These are phyloP conservation scores for Kodamaea suecica DNA, from an alignment of 1,139 yeast species.

Conservation along the genomic window DNA sequence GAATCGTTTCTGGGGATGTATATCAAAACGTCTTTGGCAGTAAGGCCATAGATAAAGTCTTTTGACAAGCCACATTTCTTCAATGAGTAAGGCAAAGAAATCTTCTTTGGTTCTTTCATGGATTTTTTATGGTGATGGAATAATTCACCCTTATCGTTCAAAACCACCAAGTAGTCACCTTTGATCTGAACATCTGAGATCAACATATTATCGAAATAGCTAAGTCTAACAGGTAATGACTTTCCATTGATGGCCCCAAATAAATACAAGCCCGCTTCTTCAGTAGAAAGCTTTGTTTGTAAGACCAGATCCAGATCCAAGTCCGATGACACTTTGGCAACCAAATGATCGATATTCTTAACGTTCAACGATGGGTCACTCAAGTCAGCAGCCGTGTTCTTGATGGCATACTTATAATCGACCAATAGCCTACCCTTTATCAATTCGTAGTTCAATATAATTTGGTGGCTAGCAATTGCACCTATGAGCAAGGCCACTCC, in stretches of 20 bases:
- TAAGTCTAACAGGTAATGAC: conserved; percentile 57
- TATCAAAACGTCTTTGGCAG: conserved; percentile 49
- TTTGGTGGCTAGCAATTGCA: conserved; percentile 36
- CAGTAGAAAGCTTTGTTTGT: conserved; percentile 24
- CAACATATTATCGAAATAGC: conserved; percentile 59
- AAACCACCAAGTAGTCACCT: conserved; percentile 52
- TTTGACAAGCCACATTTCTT: conserved; percentile 53
- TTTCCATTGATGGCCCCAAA: conserved; percentile 34
- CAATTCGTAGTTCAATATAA: conserved; percentile 41
- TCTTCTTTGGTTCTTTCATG: conserved; percentile 19
- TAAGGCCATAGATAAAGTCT: conserved; percentile 57
- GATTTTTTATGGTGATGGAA: conserved; percentile 60
- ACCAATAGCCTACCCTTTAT: conserved; percentile 27
- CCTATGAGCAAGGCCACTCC: conserved; percentile 34
- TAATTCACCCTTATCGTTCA: conserved; percentile 70
- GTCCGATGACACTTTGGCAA: conserved; percentile 28
- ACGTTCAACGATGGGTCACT: conserved; percentile 29
- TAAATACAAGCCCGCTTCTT: conserved; percentile 35
- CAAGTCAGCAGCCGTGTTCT: conserved; percentile 25
- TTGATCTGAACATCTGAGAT: conserved; percentile 57
- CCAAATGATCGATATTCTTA: conserved; percentile 24
- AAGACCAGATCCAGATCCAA: conserved; percentile 34
- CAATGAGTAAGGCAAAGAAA: conserved; percentile 43
- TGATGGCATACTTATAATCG: conserved; percentile 30
- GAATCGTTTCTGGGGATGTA: conserved; percentile 43